These are phyloP conservation scores for Linum trigynum DNA, from an alignment of 345 rosid species.

Conservation along the genomic window DNA sequence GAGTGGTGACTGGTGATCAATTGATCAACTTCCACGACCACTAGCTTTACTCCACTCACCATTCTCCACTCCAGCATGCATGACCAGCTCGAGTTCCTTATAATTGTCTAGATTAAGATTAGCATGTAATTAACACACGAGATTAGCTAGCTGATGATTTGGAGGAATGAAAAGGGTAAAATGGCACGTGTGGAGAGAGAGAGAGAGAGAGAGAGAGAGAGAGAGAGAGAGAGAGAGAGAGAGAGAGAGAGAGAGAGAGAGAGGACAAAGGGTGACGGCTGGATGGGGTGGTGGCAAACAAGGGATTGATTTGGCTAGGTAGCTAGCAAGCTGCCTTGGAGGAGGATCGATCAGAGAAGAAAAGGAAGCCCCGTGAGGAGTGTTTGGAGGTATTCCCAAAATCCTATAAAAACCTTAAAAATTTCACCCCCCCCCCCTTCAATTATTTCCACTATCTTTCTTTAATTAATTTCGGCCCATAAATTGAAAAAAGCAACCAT, in stretches of 20 bases:
- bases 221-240: conserved; percentile 5
- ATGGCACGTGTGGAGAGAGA: conserved; percentile 33
- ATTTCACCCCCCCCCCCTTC: not conserved
- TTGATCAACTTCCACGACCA: no score
- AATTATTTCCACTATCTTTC: no score
- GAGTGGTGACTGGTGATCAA: no score
- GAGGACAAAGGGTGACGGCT: conserved; percentile 30
- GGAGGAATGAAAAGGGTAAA: conserved; percentile 1
- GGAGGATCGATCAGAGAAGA: not conserved
- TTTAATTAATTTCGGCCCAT: no score
- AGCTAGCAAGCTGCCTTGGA: not conserved
- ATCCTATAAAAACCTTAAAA: conserved; percentile 15
- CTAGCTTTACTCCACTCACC: no score
- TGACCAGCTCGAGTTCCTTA: no score
- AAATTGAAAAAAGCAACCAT: not conserved
- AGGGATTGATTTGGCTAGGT: no score
- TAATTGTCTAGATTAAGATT: no score
- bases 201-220: conserved; percentile 11
- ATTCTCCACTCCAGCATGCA: no score
- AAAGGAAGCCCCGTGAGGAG: conserved; percentile 47
- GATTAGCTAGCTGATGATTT: no score
- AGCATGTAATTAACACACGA: no score
- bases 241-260: conserved; percentile 2
- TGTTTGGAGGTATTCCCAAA: conserved; percentile 39
- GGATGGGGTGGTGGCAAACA: conserved; percentile 1